These are phyloP conservation scores for Triglochin maritima DNA, from an alignment of 106 monocot species.

Conservation along the genomic window DNA sequence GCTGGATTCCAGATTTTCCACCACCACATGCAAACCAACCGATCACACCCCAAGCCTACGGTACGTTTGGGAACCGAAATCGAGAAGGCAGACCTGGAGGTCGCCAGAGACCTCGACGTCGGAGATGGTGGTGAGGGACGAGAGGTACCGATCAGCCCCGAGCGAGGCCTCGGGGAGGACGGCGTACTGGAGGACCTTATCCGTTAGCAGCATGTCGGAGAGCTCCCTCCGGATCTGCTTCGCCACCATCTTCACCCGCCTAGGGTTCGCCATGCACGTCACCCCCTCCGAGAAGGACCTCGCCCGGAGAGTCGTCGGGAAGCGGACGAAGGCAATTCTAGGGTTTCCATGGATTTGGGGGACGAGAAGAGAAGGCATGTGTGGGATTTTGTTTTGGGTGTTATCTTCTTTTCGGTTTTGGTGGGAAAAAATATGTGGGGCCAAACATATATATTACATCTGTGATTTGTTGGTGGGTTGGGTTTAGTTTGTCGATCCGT, in stretches of 20 bases:
- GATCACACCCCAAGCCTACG: no score
- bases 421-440: no score
- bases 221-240: slow-evolving; percentile 95
- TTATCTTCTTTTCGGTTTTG: no score
- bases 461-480: no score
- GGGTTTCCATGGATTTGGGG: no score
- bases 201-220: slow-evolving; percentile 70
- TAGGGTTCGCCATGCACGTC: slow-evolving; percentile 78
- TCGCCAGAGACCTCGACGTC: slow-evolving; percentile 92
- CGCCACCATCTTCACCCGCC: slow-evolving; percentile 88
- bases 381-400: no score
- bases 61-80: no score
- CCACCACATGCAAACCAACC: background rate
- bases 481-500: no score
- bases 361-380: no score
- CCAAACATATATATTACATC: no score
- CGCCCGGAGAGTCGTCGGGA: no score
- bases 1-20: background rate
- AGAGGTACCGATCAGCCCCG: slow-evolving; percentile 88
- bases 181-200: slow-evolving; percentile 76
- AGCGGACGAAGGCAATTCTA: no score
- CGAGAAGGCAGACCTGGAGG: slow-evolving; percentile 54
- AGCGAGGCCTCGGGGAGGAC: slow-evolving; percentile 91
- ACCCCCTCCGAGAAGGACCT: background rate
- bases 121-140: slow-evolving; percentile 86